Base-by-base conservation (phyloP, 2,329 filamentous ascomycete species). In the Alternaria sp. region DNA sequence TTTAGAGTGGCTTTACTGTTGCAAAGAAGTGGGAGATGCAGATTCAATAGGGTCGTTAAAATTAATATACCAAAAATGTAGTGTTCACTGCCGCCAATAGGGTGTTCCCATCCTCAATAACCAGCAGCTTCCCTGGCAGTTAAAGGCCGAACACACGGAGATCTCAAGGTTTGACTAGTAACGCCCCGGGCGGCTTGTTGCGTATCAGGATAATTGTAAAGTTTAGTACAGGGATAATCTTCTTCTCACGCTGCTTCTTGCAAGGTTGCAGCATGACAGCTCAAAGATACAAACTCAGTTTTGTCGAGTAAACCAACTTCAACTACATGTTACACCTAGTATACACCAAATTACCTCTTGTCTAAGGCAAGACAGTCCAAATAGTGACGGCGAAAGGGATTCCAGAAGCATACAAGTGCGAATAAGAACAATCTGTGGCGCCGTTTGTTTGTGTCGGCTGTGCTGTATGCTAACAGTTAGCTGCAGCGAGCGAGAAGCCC, bases 401-500 rank as follows among this genome's bases (percentile, higher is more conserved):
- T 24, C 8, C 26, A 8, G 44, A n/a, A 23, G 21, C 34, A n/a
- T 26, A n/a, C 24, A 23, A 50, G 23, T 13, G 33, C 46, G 46
- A 23, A 37, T 37, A 14, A 39, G 23, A 39, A 28, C 23, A 28
- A 36, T 28, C 34, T 36, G 52, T 37, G 44, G 45, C 39, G 28
- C 21, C 26, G 33, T 45, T 17, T 17, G 17, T 17, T 17, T 28
- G 37, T 42, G 51, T 26, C 45, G 42, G 51, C 21, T 39, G 31
- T 39, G 14, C 37, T 49, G 13, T 31, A 11, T 51, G 37, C 56
- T 58, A 55, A 29, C 21, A 21, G 26, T 45, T 58, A 55, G 56
- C 44, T 58, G 56, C 56, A 58, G 56, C 39, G 31, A 29, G 10
- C 24, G 28, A 45, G 14, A 48, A 39, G 34, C 34, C 54, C 28